A percentile compares a stretch with the other conserved stretches of the same genome.
Conservation (phyloP, 2,329 filamentous ascomycete genomes). For the Penicillium brasilianum region DNA sequence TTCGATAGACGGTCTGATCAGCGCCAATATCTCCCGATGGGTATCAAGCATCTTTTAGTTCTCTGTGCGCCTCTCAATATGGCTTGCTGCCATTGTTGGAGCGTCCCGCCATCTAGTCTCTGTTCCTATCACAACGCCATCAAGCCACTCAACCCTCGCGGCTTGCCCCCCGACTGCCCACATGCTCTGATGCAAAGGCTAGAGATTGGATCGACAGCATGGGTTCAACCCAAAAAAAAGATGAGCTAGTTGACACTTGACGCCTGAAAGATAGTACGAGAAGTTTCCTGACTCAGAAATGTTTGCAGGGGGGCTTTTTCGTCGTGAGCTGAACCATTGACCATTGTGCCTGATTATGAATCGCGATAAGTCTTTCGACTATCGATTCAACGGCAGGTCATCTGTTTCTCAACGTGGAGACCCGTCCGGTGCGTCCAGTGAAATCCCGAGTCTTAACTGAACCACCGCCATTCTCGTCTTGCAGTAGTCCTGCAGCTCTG, state of each 20-base stretch:
- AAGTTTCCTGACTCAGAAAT: neutral
- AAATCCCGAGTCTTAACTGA: neutral
- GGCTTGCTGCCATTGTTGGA: neutral
- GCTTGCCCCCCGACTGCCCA: neutral
- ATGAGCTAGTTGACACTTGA: neutral
- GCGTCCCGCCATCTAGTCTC: neutral
- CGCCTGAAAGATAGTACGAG: slow-evolving; percentile 3
- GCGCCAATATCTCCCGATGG: neutral
- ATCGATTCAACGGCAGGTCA: neutral
- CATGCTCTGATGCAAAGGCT: neutral
- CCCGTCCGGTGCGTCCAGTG: neutral
- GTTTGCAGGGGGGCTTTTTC: neutral
- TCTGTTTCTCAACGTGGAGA: neutral
- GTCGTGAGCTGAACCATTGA: neutral
- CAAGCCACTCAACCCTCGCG: neutral
- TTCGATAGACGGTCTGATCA: slow-evolving; percentile 8
- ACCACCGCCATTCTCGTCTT: slow-evolving; percentile 8
- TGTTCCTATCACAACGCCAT: slow-evolving; percentile 2
- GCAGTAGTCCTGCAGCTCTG: slow-evolving; percentile 13
- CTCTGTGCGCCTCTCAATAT: neutral
- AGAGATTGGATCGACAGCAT: slow-evolving; percentile 17
- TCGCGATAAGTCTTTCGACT: neutral
- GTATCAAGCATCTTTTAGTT: neutral
- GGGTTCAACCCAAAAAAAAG: slow-evolving; percentile 4
- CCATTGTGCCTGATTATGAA: slow-evolving; percentile 3